Evolutionary conservation across 1,139 yeast genomes (phyloP).

Genomic region (Lodderomyces metapsilosis): DNA sequence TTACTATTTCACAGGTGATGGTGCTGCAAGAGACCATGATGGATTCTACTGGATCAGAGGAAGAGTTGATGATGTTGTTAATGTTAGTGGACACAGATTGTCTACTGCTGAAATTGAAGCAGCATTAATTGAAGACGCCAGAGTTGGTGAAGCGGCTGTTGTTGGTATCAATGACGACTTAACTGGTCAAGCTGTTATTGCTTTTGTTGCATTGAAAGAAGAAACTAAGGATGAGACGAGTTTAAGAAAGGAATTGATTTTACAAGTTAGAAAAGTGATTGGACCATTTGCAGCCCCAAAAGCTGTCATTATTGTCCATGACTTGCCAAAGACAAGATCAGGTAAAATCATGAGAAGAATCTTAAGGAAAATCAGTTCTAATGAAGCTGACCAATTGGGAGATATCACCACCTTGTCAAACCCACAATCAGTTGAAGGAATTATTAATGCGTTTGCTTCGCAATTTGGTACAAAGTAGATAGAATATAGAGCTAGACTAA

Average conservation of each 20-base stretch:
- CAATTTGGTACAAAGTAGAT: constrained; percentile 50
- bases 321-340: constrained; percentile 95
- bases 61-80: constrained; percentile 97
- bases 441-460: constrained; percentile 51
- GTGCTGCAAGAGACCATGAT: constrained; percentile 96
- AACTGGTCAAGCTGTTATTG: constrained; percentile 97
- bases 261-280: constrained; percentile 89
- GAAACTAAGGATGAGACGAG: constrained; percentile 46
- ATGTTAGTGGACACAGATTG: constrained; percentile 95
- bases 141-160: constrained; percentile 91
- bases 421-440: constrained; percentile 78
- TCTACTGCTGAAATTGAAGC: constrained; percentile 98
- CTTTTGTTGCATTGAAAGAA: constrained; percentile 82
- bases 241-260: constrained; percentile 76
- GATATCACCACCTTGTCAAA: constrained; percentile 89
- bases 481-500: background rate
- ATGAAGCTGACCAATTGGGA: constrained; percentile 92
- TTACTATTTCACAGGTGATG: constrained; percentile 96
- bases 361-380: constrained; percentile 83
- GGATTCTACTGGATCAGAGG: constrained; percentile 99
- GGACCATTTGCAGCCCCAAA: constrained; percentile 99
- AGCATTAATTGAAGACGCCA: constrained; percentile 74
- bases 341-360: constrained; percentile 99
- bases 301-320: constrained; percentile 79
- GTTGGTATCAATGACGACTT: constrained; percentile 93